Conservation (phyloP, 768 basidiomycete genomes). For the Psilocybe subaeruginosa region DNA sequence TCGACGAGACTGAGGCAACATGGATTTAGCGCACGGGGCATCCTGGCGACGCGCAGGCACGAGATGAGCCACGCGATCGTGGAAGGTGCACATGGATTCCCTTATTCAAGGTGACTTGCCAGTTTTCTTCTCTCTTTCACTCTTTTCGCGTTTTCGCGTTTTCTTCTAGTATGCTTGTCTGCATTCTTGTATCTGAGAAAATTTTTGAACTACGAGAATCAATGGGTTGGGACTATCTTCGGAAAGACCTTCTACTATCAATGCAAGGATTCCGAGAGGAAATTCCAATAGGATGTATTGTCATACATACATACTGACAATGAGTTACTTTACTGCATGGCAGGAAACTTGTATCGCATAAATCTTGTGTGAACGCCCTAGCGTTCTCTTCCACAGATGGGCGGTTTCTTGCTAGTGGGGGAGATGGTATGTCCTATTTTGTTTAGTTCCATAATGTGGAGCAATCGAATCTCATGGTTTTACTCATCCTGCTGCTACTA, state of each 20-base stretch:
- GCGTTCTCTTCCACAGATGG: conserved; percentile 63
- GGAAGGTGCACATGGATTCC: conserved; percentile 33
- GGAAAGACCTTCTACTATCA: background rate
- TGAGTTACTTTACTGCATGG: background rate
- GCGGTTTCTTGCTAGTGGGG: conserved; percentile 68
- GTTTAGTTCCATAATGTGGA: background rate
- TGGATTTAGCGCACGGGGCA: conserved; percentile 4
- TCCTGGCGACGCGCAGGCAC: conserved; percentile 10
- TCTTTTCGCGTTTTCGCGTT: background rate
- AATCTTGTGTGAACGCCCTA: conserved; percentile 68
- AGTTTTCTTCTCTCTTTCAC: background rate
- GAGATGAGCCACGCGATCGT: conserved; percentile 21
- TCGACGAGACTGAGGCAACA: background rate
- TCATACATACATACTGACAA: background rate
- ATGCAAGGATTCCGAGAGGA: background rate
- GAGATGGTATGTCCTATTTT: conserved; percentile 53
- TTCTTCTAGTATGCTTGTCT: background rate
- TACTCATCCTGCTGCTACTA: background rate
- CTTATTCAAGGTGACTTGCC: conserved; percentile 38
- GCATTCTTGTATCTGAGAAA: background rate
- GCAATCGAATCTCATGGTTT: background rate
- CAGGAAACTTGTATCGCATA: conserved; percentile 41
- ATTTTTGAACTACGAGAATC: background rate
- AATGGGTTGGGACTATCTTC: background rate
- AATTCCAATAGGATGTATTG: background rate